Percentiles rank a stretch among this genome's conserved stretches.
Evolutionary conservation across 129 eudicot genomes (phyloP).

Genomic region (Saposhnikovia divaricata): DNA sequence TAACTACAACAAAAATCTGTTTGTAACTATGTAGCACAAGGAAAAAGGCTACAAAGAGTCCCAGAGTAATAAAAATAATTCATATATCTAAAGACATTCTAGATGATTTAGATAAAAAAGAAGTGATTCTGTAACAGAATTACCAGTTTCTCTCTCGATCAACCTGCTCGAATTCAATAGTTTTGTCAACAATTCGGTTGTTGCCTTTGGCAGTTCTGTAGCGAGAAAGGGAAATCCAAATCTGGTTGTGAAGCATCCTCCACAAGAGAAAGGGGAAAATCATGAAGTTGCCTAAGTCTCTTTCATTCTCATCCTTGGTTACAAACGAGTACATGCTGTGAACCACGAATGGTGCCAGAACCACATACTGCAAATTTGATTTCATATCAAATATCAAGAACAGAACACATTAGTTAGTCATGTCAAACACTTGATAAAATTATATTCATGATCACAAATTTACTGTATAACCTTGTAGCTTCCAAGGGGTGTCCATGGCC

Average conservation of each 20-base stretch:
- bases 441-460: neutral
- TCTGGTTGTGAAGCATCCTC: conserved; percentile 55
- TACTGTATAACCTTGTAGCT: conserved; percentile 57
- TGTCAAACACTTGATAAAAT: neutral
- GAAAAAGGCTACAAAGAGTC: no score
- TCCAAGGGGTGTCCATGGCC: conserved; percentile 94
- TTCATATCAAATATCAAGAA: neutral
- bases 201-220: conserved; percentile 60
- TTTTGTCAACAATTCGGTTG: conserved; percentile 53
- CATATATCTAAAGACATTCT: neutral
- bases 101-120: neutral
- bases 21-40: neutral
- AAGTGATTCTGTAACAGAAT: neutral
- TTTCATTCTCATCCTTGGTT: conserved; percentile 25
- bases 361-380: conserved; percentile 30
- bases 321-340: conserved; percentile 31
- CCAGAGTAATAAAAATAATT: no score
- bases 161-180: conserved; percentile 63
- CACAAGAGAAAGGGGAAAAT: conserved; percentile 31
- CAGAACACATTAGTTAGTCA: neutral
- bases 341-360: conserved; percentile 46
- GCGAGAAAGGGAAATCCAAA: conserved; percentile 61
- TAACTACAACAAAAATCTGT: neutral
- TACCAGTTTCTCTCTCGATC: conserved; percentile 69
- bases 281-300: conserved; percentile 19